Base-by-base conservation (phyloP, 129 eudicot genomes). In the Sambucus nigra region DNA sequence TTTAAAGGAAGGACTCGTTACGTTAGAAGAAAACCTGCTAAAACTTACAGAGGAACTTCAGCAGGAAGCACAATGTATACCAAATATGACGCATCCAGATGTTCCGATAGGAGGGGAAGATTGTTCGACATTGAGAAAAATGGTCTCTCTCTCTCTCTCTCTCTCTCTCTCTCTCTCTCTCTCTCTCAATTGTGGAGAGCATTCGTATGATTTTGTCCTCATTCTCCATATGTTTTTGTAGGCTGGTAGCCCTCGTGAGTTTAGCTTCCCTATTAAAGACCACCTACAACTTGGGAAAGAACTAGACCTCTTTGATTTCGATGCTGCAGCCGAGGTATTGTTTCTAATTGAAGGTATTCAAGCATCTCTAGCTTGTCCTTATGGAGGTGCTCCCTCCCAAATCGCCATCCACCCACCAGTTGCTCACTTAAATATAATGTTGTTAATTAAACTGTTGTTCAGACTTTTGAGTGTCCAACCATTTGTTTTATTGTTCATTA, bases 81-180 rank as follows among this genome's bases (percentile, higher is more conserved):
- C 98, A 46, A 89, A 89, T 72, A 81, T 89, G 95, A 79, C 94
- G 25, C 95, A 89, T 79, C 95, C 95, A 58, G 94, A 89, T 71
- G 98, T 76, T 64, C 95, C 98, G 28, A 53, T 72, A 39, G 94
- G 98, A 63, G 98, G 88, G 31, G 95, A 89, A 62, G 94, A 85
- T 69, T 69, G 69, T 65, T 89, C 88, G 12, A 56, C 70, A 24
- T 51, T 84, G 67, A 85, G 86, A 71, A 81, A 81, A 70, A 52
- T 52, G 81, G 98, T 88, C 24, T 55, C 11, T 32, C 29, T 54
- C 50, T 46, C 49, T 35, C 28, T 17, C 22, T 51, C 31, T 24
- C 35, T 39, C 5, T 15, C 11, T 59, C 25, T 23, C 50, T 44
- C 28, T 14, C 11, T 18, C 5, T 26, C n/a, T 57, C 5, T 52